Base-by-base conservation (phyloP, 129 eudicot genomes). In the Lactuca sativa region DNA sequence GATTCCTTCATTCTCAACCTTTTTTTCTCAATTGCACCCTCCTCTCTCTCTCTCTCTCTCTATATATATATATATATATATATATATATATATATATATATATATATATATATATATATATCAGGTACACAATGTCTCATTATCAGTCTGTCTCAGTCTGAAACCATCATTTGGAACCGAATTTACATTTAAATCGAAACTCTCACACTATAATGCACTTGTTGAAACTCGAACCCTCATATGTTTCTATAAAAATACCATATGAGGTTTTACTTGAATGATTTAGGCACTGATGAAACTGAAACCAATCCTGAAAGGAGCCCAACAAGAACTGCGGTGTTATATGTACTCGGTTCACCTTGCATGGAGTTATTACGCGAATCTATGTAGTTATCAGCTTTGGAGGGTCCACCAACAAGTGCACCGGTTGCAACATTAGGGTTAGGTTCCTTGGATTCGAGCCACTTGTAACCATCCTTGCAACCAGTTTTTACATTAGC, bases 381-480 rank as follows among this genome's bases (percentile, higher is more conserved):
- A 73, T 91, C 97, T 9, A 77, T 17, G 41, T 70, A 91, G 0
- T 86, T 69, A 51, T 91, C 95, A 48, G 77, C 73, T 13, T 81
- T 70, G 66, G 77, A 83, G 1, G 95, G 95, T 0, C 97, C 97
- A 3, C 97, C 97, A 2, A 91, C 92, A 16, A 91, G 95, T 18
- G 92, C 97, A 64, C 97, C 95, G 47, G 55, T 69, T 7, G 90
- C 92, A 6, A 87, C 82, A 66, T 91, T 91, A 14, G 97, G 97
- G 59, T 85, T 91, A 1, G 95, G 90, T 10, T 83, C 25, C 3
- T 64, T 17, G 1, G 92, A 81, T 8, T 72, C 58, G 40, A 91
- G 97, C 86, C 89, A 90, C 56, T 79, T 64, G 73, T 71, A 86
- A 11, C 97, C 95, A 9, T 83, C 82, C 7, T 75, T 77, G 83